Evolutionary conservation across 345 rosid genomes (phyloP).

Genomic region (Dipteronia sinensis): DNA sequence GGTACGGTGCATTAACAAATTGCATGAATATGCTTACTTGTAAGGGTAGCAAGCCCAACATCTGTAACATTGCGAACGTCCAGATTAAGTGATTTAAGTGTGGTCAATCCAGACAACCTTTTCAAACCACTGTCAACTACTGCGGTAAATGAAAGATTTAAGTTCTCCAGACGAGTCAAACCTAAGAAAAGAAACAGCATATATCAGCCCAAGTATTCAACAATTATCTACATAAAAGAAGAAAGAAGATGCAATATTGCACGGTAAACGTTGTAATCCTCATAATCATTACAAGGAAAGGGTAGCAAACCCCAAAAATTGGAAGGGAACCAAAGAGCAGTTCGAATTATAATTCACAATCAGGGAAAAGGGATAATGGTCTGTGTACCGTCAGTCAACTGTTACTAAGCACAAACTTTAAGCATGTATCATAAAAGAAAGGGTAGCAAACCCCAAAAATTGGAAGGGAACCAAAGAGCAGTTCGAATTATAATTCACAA

Average conservation of each 20-base stretch:
- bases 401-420: neutral
- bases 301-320: neutral
- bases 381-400: neutral
- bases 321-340: neutral
- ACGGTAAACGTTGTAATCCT: too few relatives aligned
- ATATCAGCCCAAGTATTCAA: slow-evolving; percentile 3
- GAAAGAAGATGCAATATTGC: neutral
- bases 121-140: slow-evolving; percentile 54
- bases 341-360: too few relatives aligned
- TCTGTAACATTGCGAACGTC: slow-evolving; percentile 59
- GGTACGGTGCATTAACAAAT: neutral
- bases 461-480: neutral
- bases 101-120: slow-evolving; percentile 46
- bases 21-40: slow-evolving; percentile 39
- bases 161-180: slow-evolving; percentile 52
- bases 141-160: slow-evolving; percentile 57
- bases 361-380: too few relatives aligned
- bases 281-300: too few relatives aligned
- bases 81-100: slow-evolving; percentile 60
- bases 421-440: neutral
- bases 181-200: slow-evolving; percentile 30
- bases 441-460: neutral
- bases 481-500: too few relatives aligned
- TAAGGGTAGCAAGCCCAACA: slow-evolving; percentile 54
- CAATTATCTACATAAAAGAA: neutral